Conservation (phyloP, 345 rosid genomes). For the Eucalyptus regnans region DNA sequence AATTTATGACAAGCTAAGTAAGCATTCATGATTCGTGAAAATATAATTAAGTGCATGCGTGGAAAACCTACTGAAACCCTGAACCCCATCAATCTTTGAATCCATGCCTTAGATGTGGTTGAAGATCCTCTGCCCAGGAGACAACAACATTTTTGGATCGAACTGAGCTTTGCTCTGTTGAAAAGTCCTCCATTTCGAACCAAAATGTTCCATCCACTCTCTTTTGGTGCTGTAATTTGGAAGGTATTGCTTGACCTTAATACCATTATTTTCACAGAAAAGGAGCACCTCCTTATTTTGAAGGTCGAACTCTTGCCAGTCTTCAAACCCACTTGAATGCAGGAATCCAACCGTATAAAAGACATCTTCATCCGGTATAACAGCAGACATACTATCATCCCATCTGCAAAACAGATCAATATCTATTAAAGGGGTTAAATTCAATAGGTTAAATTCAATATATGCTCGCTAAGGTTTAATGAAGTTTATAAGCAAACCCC, state of each 20-base stretch:
- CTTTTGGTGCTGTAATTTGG: background rate
- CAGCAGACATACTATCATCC: background rate
- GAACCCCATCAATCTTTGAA: background rate
- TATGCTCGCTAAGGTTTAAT: background rate
- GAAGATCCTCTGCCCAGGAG: constrained; percentile 8
- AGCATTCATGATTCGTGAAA: background rate
- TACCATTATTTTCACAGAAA: background rate
- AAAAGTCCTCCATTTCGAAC: constrained; percentile 1
- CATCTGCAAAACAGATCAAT: background rate
- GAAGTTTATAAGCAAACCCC: background rate
- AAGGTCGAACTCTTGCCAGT: background rate
- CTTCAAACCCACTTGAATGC: background rate
- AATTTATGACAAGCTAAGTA: background rate
- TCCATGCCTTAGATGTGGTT: background rate
- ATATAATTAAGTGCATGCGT: background rate
- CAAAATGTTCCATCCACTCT: constrained; percentile 4
- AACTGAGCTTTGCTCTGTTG: background rate
- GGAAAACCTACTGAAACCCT: background rate
- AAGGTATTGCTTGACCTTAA: background rate
- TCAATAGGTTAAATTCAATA: background rate
- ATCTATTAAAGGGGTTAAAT: background rate
- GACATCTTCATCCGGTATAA: constrained; percentile 3
- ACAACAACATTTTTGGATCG: constrained; percentile 1
- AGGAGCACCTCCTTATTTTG: constrained; percentile 1
- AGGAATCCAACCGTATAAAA: constrained; percentile 1